Evolutionary conservation across 2,329 filamentous ascomycete species (phyloP).

Genomic region (Boeremia lycopersici): DNA sequence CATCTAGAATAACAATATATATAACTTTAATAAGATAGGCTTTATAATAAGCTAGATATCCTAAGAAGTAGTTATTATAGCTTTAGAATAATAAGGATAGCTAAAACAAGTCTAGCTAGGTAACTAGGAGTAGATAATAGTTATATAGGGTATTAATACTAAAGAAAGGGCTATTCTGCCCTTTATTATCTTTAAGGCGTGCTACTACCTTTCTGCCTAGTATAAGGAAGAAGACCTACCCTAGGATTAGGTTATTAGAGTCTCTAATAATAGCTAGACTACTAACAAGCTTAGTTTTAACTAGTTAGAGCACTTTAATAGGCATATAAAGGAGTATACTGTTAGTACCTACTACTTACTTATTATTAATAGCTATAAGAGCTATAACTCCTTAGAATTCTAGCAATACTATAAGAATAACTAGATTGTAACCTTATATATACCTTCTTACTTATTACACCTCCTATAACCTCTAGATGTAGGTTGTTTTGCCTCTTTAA

Average conservation of each 20-base stretch:
- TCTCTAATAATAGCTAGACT: neutral
- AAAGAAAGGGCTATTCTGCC: neutral
- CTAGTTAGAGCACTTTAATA: neutral
- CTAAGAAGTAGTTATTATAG: neutral
- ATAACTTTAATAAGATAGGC: conserved; percentile 13
- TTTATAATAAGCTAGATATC: conserved; percentile 20
- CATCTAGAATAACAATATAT: neutral
- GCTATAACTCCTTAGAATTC: neutral
- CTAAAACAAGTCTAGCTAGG: neutral
- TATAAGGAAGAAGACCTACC: neutral
- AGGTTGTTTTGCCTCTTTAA: neutral
- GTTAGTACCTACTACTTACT: neutral
- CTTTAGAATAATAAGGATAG: neutral
- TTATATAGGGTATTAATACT: neutral
- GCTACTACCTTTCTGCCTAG: neutral
- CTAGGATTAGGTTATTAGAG: neutral
- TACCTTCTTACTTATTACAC: neutral
- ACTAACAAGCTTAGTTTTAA: neutral
- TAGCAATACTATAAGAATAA: neutral
- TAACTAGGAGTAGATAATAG: neutral
- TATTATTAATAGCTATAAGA: conserved; percentile 12
- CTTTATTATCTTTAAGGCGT: neutral
- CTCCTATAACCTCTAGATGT: neutral
- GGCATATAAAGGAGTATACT: neutral
- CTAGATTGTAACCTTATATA: neutral